phyloP scores from a whole-genome alignment of 1,284 basidiomycete species.

The Ustanciosporium gigantosporum region DNA sequence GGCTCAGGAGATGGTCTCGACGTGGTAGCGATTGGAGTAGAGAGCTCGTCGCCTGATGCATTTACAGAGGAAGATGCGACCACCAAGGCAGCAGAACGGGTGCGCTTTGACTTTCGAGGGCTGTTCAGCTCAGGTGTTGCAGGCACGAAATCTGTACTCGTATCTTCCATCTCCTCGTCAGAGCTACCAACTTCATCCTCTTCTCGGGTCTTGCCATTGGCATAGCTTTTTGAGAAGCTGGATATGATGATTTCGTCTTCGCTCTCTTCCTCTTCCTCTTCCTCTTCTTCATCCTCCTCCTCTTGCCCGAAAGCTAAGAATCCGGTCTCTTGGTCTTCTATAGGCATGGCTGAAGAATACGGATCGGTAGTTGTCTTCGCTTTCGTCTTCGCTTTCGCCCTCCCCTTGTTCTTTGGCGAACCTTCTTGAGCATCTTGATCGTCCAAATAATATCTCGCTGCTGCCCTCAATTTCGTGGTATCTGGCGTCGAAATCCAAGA shows the following conservation, averaged over 20 bases:
- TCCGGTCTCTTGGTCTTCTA: conserved; percentile 18
- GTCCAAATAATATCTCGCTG: background rate
- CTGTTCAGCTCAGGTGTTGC: background rate
- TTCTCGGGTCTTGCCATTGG: no score
- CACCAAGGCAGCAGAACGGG: no score
- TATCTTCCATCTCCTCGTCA: background rate
- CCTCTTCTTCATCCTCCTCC: conserved; percentile 4
- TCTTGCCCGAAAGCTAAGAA: conserved; percentile 19
- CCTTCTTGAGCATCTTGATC: no score
- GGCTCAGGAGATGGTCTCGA: background rate
- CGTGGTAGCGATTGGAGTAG: background rate
- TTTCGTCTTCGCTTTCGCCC: conserved; percentile 4
- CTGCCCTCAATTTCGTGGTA: background rate
- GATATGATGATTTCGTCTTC: no score
- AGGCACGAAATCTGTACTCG: background rate
- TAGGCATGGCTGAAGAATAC: conserved; percentile 22
- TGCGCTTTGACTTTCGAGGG: no score
- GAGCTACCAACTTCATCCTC: background rate
- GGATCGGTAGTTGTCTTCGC: conserved; percentile 5
- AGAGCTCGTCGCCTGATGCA: background rate
- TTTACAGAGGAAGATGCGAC: background rate
- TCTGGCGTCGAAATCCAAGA: background rate
- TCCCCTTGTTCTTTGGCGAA: no score
- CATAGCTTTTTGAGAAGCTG: no score
- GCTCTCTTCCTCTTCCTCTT: no score